Base-by-base conservation (phyloP, 768 basidiomycete species). In the Fomitopsis serialis region DNA sequence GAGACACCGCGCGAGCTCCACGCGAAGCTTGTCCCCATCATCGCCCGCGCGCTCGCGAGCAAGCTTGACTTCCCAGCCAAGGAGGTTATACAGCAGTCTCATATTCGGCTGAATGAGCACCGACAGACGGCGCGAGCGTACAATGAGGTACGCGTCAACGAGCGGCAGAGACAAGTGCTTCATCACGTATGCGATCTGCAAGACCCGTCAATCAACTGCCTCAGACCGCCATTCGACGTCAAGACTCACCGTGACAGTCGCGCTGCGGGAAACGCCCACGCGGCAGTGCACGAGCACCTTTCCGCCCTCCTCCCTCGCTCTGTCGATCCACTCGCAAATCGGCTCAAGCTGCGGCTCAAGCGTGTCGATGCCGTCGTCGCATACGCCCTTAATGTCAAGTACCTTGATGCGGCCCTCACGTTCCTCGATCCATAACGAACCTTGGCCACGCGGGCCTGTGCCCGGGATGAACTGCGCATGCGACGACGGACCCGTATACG, bases 181-280 rank as follows among this genome's bases (percentile, higher is more conserved):
- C 95, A 98, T 98, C 64, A 97, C 89, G 70, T 98, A 98, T 17
- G 95, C 95, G 63, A 98, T 98, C 82, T 89, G 59, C 2, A 32
- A 43, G 35, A 34, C 42, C 40, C 44, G 47, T 10, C 42, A 48
- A 23, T 1, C 34, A 24, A 19, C 53, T 11, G 17, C 12, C 9
- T 22, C 36, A 44, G 22, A 46, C n/a, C n/a, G 43, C 34, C 54
- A 32, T 42, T 21, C 21, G 58, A 42, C 47, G 48, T 15, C 42
- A 35, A 53, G 22, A 80, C 84, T 68, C 62, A 87, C 85, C 57
- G 89, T 89, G 55, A 98, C 93, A 29, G 92, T 96, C 25, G 96
- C 95, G 63, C 89, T 92, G 55, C 96, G 74, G 42, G 88, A 91
- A 42, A 98, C 96, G n/a, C 96, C 96, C n/a, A 98, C 96, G n/a